Base-by-base conservation (phyloP, 257 asterid genomes). In the Ilex asprella region DNA sequence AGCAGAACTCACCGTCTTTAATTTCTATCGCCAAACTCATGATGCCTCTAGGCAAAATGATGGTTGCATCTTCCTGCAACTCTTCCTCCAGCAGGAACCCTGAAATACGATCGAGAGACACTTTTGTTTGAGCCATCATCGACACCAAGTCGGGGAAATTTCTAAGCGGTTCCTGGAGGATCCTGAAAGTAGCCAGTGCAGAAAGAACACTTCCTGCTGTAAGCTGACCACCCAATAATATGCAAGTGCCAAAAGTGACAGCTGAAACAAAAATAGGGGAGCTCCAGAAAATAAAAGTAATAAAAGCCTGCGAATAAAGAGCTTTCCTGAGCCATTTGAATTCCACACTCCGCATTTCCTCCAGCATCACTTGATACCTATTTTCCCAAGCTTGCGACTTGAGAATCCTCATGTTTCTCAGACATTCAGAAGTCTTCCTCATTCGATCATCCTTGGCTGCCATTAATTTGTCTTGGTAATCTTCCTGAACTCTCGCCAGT, bases 71-170 rank as follows among this genome's bases (percentile, higher is more conserved):
- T 71, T 75, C 83, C 62, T 59, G 84, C 66, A 86, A 72, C 61
- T 86, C 94, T 59, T 81, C 86, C 73, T 79, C 90, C 77, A 35
- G 76, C 63, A 86, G 70, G 69, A 83, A 83, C 66, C 77, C 84
- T 65, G 88, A 57, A 69, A 86, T 83, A 59, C 94, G 81, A 67
- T 86, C 94, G 12, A 86, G 83, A 64, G 94, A 86, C 10, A 86
- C 94, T 74, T 79, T 86, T 44, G 94, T 86, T 81, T 86, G 94
- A 71, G 90, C 94, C 90, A 86, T 83, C 94, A 86, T 86, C 14
- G 94, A 86, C 32, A 86, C 90, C 80, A 83, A 72, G 75, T 83
- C 94, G 14, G 94, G 94, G 66, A 86, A 83, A 74, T 81, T 83
- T 67, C 90, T 73, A 68, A 86, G 82, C 39, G 94, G 94, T 60